phyloP scores from a whole-genome alignment of 257 asterid species.

The Rauvolfia tetraphylla region DNA sequence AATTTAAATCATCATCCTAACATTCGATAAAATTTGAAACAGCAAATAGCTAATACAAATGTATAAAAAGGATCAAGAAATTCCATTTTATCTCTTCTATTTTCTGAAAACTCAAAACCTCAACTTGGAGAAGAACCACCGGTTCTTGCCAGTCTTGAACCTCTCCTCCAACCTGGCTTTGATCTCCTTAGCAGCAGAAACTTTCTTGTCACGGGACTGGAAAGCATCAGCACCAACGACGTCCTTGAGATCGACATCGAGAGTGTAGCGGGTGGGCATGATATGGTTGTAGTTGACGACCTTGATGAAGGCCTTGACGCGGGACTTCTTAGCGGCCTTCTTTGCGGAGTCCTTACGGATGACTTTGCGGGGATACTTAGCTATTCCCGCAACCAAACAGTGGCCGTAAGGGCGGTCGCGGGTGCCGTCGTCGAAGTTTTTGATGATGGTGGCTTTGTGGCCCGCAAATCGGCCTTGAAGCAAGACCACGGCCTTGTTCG shows the following conservation, averaged over 20 bases:
- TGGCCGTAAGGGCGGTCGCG: conserved; percentile 27
- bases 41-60: not conserved
- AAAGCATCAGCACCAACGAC: conserved; percentile 13
- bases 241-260: conserved; percentile 27
- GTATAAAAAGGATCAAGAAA: not conserved
- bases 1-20: not conserved
- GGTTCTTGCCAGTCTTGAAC: conserved; percentile 28
- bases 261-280: conserved; percentile 33
- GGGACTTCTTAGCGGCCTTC: conserved; percentile 30
- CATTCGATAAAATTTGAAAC: not conserved
- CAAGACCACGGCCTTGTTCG: conserved; percentile 30
- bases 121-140: conserved; percentile 31
- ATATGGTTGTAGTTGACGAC: conserved; percentile 25
- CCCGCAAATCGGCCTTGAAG: conserved; percentile 29
- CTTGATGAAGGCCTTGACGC: conserved; percentile 28
- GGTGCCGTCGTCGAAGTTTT: conserved; percentile 24
- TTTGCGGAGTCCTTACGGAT: conserved; percentile 29
- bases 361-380: conserved; percentile 27
- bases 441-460: conserved; percentile 19
- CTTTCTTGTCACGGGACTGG: conserved; percentile 24
- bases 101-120: conserved; percentile 15
- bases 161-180: conserved; percentile 25
- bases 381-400: conserved; percentile 28
- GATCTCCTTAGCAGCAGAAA: conserved; percentile 23
- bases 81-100: not conserved